A percentile compares a stretch with the other conserved stretches of the same genome.
Evolutionary conservation across 148 eudicot species (phyloP).

Genomic region (Vaccinium darrowii): DNA sequence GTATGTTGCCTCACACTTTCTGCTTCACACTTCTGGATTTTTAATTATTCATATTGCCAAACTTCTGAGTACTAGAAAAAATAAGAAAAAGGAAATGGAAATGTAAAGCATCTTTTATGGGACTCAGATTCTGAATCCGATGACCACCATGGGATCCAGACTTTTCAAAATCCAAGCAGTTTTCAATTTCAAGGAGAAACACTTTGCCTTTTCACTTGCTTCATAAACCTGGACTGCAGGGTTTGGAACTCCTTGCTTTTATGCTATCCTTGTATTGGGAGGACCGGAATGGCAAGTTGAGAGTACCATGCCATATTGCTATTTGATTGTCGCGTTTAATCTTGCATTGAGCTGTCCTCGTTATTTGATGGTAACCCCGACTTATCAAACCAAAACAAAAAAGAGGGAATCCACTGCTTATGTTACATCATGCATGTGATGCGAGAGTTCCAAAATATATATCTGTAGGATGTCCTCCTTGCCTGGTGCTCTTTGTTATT

Average conservation of each 20-base stretch:
- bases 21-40: neutral
- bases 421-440: neutral
- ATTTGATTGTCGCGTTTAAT: neutral
- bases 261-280: neutral
- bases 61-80: neutral
- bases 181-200: neutral
- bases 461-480: conserved; percentile 6
- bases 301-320: neutral
- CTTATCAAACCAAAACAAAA: neutral
- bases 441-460: neutral
- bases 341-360: neutral
- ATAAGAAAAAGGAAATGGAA: neutral
- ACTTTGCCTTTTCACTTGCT: neutral
- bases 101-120: neutral
- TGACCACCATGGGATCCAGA: too few species aligned
- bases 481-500: neutral
- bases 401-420: neutral
- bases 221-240: neutral
- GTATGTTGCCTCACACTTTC: neutral
- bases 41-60: neutral
- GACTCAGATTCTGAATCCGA: too few species aligned
- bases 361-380: neutral
- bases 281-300: neutral
- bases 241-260: neutral
- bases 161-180: too few species aligned